phyloP scores from a whole-genome alignment of 2,329 filamentous ascomycete genomes.

The Claviceps maximensis region DNA sequence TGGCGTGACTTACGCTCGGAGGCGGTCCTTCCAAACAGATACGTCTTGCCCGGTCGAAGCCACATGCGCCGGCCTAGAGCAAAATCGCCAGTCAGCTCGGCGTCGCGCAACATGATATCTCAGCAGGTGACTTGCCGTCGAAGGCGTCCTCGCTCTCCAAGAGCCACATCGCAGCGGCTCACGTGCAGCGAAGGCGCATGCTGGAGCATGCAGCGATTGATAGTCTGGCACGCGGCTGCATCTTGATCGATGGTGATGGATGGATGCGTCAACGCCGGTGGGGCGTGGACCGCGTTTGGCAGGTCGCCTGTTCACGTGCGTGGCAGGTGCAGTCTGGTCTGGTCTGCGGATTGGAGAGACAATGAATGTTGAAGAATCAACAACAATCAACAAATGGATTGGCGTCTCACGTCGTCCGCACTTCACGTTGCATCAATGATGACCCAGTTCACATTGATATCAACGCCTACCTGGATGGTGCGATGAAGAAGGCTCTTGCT shows the following conservation, averaged over 20 bases:
- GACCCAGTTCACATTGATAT: too few relatives aligned
- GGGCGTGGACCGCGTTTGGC: constrained; percentile 6
- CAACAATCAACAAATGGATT: too few relatives aligned
- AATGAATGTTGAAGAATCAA: too few relatives aligned
- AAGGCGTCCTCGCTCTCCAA: constrained; percentile 46
- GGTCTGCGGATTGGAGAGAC: too few relatives aligned
- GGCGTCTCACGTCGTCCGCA: too few relatives aligned
- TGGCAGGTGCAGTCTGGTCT: too few relatives aligned
- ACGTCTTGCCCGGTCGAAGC: constrained; percentile 74
- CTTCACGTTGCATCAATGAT: too few relatives aligned
- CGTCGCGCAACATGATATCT: neutral
- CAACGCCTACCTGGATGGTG: too few relatives aligned
- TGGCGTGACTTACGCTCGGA: constrained; percentile 41
- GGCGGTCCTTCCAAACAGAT: constrained; percentile 71
- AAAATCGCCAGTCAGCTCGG: constrained; percentile 4
- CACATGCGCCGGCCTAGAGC: constrained; percentile 46
- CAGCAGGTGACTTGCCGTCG: constrained; percentile 19
- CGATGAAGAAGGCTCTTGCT: too few relatives aligned
- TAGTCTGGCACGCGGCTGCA: neutral
- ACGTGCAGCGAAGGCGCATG: neutral
- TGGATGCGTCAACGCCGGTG: constrained; percentile 3
- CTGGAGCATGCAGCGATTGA: neutral
- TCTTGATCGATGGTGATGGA: neutral
- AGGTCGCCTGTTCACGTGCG: constrained; percentile 15
- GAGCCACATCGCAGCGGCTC: constrained; percentile 43